phyloP scores from a whole-genome alignment of 805 yeast species.

The Sugiyamaella mastotermitis region DNA sequence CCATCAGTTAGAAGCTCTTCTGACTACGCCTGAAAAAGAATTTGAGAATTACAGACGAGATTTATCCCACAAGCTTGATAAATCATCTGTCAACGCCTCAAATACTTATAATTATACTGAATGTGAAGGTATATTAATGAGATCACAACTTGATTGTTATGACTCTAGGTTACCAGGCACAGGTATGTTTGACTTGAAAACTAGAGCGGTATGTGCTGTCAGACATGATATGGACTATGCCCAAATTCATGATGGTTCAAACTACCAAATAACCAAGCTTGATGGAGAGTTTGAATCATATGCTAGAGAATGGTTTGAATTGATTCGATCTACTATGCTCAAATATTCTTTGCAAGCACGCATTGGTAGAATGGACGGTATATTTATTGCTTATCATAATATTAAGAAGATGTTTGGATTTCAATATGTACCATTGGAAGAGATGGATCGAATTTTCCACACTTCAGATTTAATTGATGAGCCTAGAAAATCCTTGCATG shows the following conservation, averaged over 20 bases:
- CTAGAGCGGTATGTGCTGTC: slow-evolving; percentile 84
- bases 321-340: slow-evolving; percentile 67
- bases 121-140: slow-evolving; percentile 62
- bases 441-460: slow-evolving; percentile 62
- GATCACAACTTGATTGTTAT: slow-evolving; percentile 87
- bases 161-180: slow-evolving; percentile 77
- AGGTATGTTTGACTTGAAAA: slow-evolving; percentile 87
- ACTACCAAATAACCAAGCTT: slow-evolving; percentile 59
- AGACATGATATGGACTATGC: slow-evolving; percentile 68
- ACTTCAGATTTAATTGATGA: slow-evolving; percentile 12
- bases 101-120: slow-evolving; percentile 67
- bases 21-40: slow-evolving; percentile 54
- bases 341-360: slow-evolving; percentile 89
- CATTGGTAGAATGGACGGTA: slow-evolving; percentile 96
- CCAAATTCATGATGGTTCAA: slow-evolving; percentile 50
- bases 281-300: slow-evolving; percentile 72
- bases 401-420: slow-evolving; percentile 78
- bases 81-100: slow-evolving; percentile 7
- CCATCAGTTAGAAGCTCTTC: slow-evolving; percentile 66
- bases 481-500: neutral
- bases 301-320: slow-evolving; percentile 71
- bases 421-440: slow-evolving; percentile 72
- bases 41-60: slow-evolving; percentile 38
- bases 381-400: slow-evolving; percentile 87
- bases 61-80: slow-evolving; percentile 9